Percentiles rank a stretch among this genome's conserved stretches.
Conservation (phyloP, 768 basidiomycete species). For the Panaeolus papilionaceus region DNA sequence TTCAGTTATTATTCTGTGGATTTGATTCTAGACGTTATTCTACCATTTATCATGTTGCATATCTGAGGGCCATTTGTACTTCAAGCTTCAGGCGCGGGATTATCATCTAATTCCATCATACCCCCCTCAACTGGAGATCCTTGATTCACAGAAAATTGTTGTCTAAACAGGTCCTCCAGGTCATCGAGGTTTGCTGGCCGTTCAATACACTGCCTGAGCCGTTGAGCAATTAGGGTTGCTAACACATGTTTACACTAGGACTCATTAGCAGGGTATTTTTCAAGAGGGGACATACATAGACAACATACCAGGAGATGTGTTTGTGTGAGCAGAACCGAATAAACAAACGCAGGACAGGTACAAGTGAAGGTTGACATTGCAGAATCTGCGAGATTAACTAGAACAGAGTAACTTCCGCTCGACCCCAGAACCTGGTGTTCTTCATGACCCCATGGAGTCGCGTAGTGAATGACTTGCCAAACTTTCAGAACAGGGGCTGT, state of each 20-base stretch:
- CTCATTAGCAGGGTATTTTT: conserved; percentile 20
- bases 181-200: conserved; percentile 53
- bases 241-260: conserved; percentile 82
- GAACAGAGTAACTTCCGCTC: conserved; percentile 64
- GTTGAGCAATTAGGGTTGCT: conserved; percentile 65
- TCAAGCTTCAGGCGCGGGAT: background rate
- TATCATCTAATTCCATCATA: background rate
- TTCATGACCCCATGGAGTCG: conserved; percentile 58
- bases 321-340: conserved; percentile 62
- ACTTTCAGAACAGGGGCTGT: background rate
- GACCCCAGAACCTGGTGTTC: conserved; percentile 76
- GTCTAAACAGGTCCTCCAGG: conserved; percentile 49
- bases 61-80: background rate
- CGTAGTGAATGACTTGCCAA: conserved; percentile 67
- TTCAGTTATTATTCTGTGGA: conserved; percentile 5
- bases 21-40: background rate
- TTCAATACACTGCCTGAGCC: conserved; percentile 56
- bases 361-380: conserved; percentile 62
- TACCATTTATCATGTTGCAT: background rate
- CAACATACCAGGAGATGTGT: conserved; percentile 67
- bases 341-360: conserved; percentile 76
- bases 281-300: background rate
- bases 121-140: conserved; percentile 1
- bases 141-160: conserved; percentile 35
- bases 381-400: conserved; percentile 45